Base-by-base conservation (phyloP, 805 yeast species). In the Lipomyces anomalus region DNA sequence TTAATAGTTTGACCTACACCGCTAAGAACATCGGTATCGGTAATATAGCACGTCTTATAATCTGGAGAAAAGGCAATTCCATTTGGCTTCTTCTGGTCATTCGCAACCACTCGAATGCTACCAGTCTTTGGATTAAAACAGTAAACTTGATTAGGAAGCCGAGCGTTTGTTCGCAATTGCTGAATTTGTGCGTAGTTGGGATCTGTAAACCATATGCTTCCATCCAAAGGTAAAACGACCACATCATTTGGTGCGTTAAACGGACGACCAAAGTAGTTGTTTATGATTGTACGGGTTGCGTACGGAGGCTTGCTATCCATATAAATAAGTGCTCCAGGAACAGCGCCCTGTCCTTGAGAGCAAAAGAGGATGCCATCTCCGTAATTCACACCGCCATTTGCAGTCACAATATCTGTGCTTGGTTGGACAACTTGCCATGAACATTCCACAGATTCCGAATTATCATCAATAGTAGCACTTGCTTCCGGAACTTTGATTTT, bases 51-150 rank as follows among this genome's bases (percentile, higher is more conserved):
- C 21, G 62, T 55, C 22, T 68, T 69, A 2, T 63, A 64, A 38
- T 64, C 68, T 4, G 60, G 61, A 5, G 63, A 55, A 76, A 80
- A 81, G 35, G 75, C 78, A 46, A 80, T 66, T 7, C 95, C 94
- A 60, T 87, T 87, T 9, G 95, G 78, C 38, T 81, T 80, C 7
- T 61, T 63, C 38, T 76, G 63, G 21, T 67, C 63, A 23, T 71
- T 70, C 43, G 71, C 63, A 1, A 73, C 61, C 11, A 62, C 63
- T 6, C 56, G 50, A 7, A 46, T 32, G 18, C 37, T 38, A 3
- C 52, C 52, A 3, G 37, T 45, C 11, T 24, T 55, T 6, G 70
- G 60, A 26, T 68, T 64, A 42, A 70, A 67, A 36, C 71, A 67
- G 56, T 75, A 69, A 37, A 80, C 62, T 40, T 59, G 62, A 38